Conservation (phyloP, 2,329 filamentous ascomycete genomes). For the Cercospora brassicicola region DNA sequence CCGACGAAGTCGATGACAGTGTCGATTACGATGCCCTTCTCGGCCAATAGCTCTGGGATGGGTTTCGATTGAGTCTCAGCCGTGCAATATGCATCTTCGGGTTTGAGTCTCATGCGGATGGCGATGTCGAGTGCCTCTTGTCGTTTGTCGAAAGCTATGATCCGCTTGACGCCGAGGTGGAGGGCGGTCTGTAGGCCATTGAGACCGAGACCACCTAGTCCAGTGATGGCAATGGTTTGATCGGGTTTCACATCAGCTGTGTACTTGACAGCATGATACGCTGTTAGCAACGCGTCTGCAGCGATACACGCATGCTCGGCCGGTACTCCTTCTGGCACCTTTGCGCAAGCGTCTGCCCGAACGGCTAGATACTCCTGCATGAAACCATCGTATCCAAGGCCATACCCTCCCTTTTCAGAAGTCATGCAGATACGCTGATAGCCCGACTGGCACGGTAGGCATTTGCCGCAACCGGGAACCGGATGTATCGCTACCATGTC, state of each 20-base stretch:
- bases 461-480: slow-evolving; percentile 42
- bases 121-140: slow-evolving; percentile 39
- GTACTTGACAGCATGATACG: slow-evolving; percentile 45
- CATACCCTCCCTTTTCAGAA: slow-evolving; percentile 42
- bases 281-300: slow-evolving; percentile 46
- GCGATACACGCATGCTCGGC: slow-evolving; percentile 41
- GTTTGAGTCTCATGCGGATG: slow-evolving; percentile 36
- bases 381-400: slow-evolving; percentile 49
- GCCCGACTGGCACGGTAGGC: slow-evolving; percentile 44
- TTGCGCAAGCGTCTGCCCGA: slow-evolving; percentile 33
- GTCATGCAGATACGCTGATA: slow-evolving; percentile 42
- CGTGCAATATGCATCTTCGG: slow-evolving; percentile 33
- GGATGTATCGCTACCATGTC: slow-evolving; percentile 40
- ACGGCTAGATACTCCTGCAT: slow-evolving; percentile 45
- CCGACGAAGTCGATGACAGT: slow-evolving; percentile 32
- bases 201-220: slow-evolving; percentile 46
- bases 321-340: slow-evolving; percentile 23
- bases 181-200: slow-evolving; percentile 48
- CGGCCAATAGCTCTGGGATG: slow-evolving; percentile 22
- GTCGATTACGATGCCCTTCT: slow-evolving; percentile 26
- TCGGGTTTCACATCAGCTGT: slow-evolving; percentile 40
- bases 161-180: slow-evolving; percentile 50
- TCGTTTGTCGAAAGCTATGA: slow-evolving; percentile 41
- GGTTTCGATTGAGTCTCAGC: slow-evolving; percentile 8
- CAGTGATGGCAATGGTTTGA: slow-evolving; percentile 45